Evolutionary conservation across 495 filamentous ascomycete species (phyloP), one percentile per base, ranked within the genome.

Genomic region (Aspergillus indologenus): DNA sequence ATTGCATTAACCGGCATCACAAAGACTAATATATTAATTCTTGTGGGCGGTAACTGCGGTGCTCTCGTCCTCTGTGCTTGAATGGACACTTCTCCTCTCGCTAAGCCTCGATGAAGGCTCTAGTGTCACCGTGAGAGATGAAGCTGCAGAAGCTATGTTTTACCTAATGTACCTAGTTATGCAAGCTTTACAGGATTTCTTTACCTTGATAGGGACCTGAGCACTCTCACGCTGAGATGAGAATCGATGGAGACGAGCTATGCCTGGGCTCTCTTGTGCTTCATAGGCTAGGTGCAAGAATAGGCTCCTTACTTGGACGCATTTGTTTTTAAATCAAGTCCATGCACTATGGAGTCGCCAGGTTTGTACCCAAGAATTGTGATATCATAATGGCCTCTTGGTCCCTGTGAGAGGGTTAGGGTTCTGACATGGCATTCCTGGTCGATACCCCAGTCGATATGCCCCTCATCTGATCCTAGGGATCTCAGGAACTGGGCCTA

Each of bases 341-440:
- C 12, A 40, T 29, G 12, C 34, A 40, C 34, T 2, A 40, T 40
- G 12, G 34, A 40, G 34, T 40, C 12, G 12, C 2, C 12, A 40
- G 12, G 5, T 2, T 11, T 40, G 34, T 40, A 40, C 12, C 12
- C 34, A 40, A 7, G 34, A 40, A 43, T 34, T 34, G 54, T 60
- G 58, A 60, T 51, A 51, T 56, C 58, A 55, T 56, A 14, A 11
- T 22, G 17, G 15, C 17, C 14, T 46, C 43, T n/a, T 47, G 43
- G 22, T 29, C 29, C 20, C 42, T 45, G 34, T 44, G 43, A 47
- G 12, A 40, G 17, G 22, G 12, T 53, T 57, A 61, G 48, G 57
- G 53, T 61, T 57, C 59, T 57, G 59, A 61, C 53, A 46, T 34
- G 47, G 53, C 59, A 57, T 56, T 24, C 23, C 5, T 55, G 21